Evolutionary conservation across 78 protist species (phyloP).

Genomic region (Dictyostelium capitatum): DNA sequence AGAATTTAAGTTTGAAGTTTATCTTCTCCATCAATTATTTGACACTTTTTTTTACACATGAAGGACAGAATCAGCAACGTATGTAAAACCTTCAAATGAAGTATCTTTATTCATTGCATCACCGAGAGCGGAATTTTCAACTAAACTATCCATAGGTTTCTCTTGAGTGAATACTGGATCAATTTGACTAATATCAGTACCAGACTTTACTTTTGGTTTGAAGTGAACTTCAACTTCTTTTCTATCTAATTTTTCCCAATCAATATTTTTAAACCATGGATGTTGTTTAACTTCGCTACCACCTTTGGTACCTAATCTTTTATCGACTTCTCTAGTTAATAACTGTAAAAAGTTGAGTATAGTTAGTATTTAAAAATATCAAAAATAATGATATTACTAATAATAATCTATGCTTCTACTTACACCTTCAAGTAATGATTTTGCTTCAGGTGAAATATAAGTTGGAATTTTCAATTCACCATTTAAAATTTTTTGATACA

Average conservation of each 20-base stretch:
- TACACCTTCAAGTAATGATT: constrained; percentile 75
- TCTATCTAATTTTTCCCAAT: constrained; percentile 84
- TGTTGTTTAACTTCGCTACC: constrained; percentile 82
- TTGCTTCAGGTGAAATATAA: constrained; percentile 77
- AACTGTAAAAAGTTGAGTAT: constrained; percentile 19
- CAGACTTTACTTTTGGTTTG: constrained; percentile 85
- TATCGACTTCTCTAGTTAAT: constrained; percentile 83
- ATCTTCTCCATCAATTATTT: no score
- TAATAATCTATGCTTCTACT: no score
- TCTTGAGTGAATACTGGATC: constrained; percentile 86
- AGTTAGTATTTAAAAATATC: neutral
- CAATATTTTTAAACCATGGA: constrained; percentile 83
- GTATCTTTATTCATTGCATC: constrained; percentile 73
- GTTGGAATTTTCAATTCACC: constrained; percentile 87
- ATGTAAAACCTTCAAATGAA: constrained; percentile 83
- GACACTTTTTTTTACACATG: constrained; percentile 27
- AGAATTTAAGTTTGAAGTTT: no score
- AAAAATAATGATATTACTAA: no score
- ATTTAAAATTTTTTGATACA: constrained; percentile 88
- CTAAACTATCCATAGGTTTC: constrained; percentile 68
- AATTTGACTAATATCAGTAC: constrained; percentile 73
- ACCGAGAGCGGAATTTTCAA: constrained; percentile 41
- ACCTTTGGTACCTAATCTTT: constrained; percentile 70
- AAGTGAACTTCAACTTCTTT: constrained; percentile 86
- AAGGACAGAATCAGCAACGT: constrained; percentile 73